Conservation (phyloP, 2,329 filamentous ascomycete species). For the Microsporum audouinii region DNA sequence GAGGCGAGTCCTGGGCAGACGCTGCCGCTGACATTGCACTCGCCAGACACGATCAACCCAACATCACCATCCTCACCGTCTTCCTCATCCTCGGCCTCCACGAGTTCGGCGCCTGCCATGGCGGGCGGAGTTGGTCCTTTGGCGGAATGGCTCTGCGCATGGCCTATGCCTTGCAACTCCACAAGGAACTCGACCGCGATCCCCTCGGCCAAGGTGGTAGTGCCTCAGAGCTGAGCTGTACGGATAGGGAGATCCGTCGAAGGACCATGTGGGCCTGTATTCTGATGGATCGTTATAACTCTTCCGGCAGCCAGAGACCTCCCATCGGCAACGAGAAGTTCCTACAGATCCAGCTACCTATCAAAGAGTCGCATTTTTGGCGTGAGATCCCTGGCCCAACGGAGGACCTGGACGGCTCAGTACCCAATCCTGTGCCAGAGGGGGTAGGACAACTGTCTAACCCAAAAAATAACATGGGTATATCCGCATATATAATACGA, state of each 20-base stretch:
- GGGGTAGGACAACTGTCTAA: constrained; percentile 55
- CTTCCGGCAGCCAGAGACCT: constrained; percentile 83
- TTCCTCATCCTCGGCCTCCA: constrained; percentile 80
- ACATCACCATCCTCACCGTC: constrained; percentile 89
- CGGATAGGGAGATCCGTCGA: constrained; percentile 82
- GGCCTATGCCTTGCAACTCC: constrained; percentile 90
- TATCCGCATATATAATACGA: constrained; percentile 79
- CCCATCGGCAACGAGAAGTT: constrained; percentile 85
- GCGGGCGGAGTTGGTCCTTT: constrained; percentile 88
- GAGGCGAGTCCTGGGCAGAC: constrained; percentile 83
- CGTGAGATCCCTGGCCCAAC: constrained; percentile 83
- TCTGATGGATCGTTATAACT: constrained; percentile 94
- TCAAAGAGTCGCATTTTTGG: constrained; percentile 80
- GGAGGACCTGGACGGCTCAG: constrained; percentile 64
- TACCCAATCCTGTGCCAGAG: constrained; percentile 50
- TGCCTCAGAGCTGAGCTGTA: constrained; percentile 63
- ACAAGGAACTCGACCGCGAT: constrained; percentile 80
- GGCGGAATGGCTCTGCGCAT: constrained; percentile 91
- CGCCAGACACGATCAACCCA: constrained; percentile 83
- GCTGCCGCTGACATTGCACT: constrained; percentile 79
- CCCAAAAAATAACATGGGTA: constrained; percentile 78
- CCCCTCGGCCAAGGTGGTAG: constrained; percentile 51
- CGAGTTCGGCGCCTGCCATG: constrained; percentile 94
- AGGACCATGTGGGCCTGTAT: constrained; percentile 98
- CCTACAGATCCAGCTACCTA: constrained; percentile 77